A percentile compares a stretch with the other conserved stretches of the same genome.
phyloP scores from a whole-genome alignment of 805 yeast genomes.

The Candida anglica region DNA sequence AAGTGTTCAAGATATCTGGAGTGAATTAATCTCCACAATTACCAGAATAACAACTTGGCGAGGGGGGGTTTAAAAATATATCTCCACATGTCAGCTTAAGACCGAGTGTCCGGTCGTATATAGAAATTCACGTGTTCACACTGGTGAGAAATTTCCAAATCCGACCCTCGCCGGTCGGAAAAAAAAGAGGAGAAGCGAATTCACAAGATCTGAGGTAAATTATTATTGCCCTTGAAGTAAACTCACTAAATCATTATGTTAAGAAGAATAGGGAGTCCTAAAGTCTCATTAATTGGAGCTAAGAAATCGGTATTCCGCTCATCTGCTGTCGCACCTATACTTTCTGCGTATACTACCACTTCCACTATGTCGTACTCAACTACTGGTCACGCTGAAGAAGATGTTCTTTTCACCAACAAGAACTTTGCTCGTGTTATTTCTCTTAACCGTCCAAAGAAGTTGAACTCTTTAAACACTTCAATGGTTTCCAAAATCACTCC shows the following conservation, averaged over 20 bases:
- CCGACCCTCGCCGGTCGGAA: no score
- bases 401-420: slow-evolving; percentile 60
- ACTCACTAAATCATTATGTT: slow-evolving; percentile 2
- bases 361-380: slow-evolving; percentile 4
- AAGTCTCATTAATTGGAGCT: background rate
- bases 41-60: no score
- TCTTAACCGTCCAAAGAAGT: slow-evolving; percentile 74
- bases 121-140: no score
- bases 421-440: slow-evolving; percentile 69
- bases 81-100: no score
- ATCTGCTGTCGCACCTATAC: slow-evolving; percentile 2
- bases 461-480: slow-evolving; percentile 76
- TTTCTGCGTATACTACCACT: slow-evolving; percentile 5
- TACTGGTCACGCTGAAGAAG: slow-evolving; percentile 29
- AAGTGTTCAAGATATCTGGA: no score
- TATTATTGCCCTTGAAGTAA: slow-evolving; percentile 5
- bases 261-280: slow-evolving; percentile 1
- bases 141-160: no score
- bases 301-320: background rate
- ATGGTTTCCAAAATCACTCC: slow-evolving; percentile 75
- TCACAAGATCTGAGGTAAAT: background rate
- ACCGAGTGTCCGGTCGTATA: no score
- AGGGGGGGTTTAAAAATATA: no score
- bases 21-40: no score
- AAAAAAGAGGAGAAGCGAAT: slow-evolving; percentile 1